Evolutionary conservation across 768 basidiomycete species (phyloP).

Genomic region (Infundibulicybe gibba): DNA sequence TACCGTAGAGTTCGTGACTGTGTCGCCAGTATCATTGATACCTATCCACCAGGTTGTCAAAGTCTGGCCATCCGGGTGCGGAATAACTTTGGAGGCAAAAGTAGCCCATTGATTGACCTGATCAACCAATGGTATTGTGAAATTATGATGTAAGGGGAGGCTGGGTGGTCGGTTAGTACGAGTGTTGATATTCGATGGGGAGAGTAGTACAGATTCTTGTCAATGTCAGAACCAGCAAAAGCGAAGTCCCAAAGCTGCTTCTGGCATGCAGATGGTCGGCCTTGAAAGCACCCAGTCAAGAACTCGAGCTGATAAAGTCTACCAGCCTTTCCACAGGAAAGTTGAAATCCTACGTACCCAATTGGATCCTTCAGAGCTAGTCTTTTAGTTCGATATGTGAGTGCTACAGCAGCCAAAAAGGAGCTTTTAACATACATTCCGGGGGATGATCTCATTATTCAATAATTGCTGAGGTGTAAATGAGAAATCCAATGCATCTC

Average conservation of each 20-base stretch:
- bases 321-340: not conserved
- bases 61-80: slow-evolving; percentile 38
- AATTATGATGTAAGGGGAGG: slow-evolving; percentile 44
- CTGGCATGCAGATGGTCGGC: slow-evolving; percentile 36
- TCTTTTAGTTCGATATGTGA: slow-evolving; percentile 27
- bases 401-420: not conserved
- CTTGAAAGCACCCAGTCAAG: slow-evolving; percentile 46
- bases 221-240: slow-evolving; percentile 50
- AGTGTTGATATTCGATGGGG: not conserved
- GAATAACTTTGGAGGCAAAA: slow-evolving; percentile 40
- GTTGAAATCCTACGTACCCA: slow-evolving; percentile 30
- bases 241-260: slow-evolving; percentile 55
- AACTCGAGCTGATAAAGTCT: slow-evolving; percentile 38
- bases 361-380: slow-evolving; percentile 51
- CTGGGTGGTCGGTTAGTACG: slow-evolving; percentile 16
- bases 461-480: slow-evolving; percentile 41
- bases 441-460: slow-evolving; percentile 38
- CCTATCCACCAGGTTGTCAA: slow-evolving; percentile 57
- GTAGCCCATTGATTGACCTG: slow-evolving; percentile 47
- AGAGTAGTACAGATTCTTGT: slow-evolving; percentile 28
- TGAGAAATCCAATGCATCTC: slow-evolving; percentile 35
- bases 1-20: slow-evolving; percentile 33
- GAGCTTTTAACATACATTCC: slow-evolving; percentile 28
- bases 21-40: slow-evolving; percentile 56
- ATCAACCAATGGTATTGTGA: slow-evolving; percentile 41